These are phyloP conservation scores for Phytophthora capsici DNA, from an alignment of 352 stramenopile species.

Conservation along the genomic window DNA sequence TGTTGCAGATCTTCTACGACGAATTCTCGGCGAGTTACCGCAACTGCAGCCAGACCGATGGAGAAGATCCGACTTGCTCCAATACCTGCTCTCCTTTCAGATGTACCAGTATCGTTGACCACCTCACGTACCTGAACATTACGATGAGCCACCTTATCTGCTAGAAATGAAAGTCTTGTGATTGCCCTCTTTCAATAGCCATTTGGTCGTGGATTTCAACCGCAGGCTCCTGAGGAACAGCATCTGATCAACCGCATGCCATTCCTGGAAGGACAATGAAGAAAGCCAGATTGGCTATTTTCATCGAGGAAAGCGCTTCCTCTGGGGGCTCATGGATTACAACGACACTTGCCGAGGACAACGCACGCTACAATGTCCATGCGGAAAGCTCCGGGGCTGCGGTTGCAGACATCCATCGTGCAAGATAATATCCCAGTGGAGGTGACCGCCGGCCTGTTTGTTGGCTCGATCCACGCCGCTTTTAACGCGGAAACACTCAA, in stretches of 20 bases:
- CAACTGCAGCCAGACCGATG: conserved; percentile 59
- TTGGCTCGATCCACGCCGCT: conserved; percentile 87
- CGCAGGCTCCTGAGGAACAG: conserved; percentile 18
- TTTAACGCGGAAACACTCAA: conserved; percentile 89
- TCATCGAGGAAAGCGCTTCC: conserved; percentile 20
- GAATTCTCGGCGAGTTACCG: conserved; percentile 71
- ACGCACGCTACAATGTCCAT: conserved; percentile 39
- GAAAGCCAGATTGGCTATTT: conserved; percentile 29
- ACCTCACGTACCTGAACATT: conserved; percentile 89
- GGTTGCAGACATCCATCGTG: conserved; percentile 68
- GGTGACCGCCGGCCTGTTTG: conserved; percentile 70
- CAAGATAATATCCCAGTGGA: conserved; percentile 89
- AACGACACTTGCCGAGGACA: conserved; percentile 18
- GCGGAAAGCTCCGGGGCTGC: conserved; percentile 61
- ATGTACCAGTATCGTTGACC: conserved; percentile 85
- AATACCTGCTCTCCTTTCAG: conserved; percentile 76
- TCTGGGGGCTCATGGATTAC: conserved; percentile 8
- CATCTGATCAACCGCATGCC: conserved; percentile 17
- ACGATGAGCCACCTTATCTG: conserved; percentile 90
- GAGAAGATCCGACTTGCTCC: conserved; percentile 75
- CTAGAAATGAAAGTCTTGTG: conserved; percentile 42
- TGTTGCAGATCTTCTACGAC: conserved; percentile 79
- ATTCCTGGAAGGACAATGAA: conserved; percentile 26
- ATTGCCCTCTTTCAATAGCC: conserved; percentile 21
- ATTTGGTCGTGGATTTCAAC: conserved; percentile 14